Evolutionary conservation across 495 filamentous ascomycete species (phyloP).

Genomic region (Xylaria sp.): DNA sequence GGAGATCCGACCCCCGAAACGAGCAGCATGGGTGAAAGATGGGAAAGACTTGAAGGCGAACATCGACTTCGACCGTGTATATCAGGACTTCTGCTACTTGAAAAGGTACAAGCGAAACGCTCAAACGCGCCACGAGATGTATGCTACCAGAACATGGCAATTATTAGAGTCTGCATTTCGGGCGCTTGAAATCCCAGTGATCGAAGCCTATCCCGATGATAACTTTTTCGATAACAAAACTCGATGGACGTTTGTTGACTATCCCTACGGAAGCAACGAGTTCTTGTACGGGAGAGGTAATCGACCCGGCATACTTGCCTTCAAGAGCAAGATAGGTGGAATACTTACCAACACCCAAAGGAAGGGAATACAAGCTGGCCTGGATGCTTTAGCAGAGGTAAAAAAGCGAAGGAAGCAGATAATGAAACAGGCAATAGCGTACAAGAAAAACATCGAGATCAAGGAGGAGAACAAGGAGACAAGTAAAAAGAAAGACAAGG

Average conservation of each 20-base stretch:
- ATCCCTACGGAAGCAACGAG: conserved; percentile 12
- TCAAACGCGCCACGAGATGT: not conserved
- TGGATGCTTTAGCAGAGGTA: not conserved
- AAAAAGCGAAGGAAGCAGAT: not conserved
- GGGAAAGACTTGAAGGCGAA: not conserved
- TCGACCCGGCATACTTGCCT: conserved; percentile 29
- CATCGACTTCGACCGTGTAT: not conserved
- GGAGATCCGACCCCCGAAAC: not conserved
- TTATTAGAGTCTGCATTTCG: not conserved
- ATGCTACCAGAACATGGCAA: not conserved
- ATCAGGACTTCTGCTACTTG: not conserved
- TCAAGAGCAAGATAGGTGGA: conserved; percentile 29
- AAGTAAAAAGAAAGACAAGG: too few species aligned
- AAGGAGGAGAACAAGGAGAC: not conserved
- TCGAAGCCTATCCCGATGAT: not conserved
- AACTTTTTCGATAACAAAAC: conserved; percentile 17
- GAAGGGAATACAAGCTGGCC: not conserved
- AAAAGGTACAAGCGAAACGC: not conserved
- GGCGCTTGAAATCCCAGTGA: not conserved
- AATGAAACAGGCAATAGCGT: not conserved
- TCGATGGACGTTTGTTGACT: conserved; percentile 35
- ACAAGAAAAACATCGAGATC: not conserved
- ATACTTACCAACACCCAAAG: not conserved
- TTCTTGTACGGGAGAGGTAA: conserved; percentile 23
- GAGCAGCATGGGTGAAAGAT: conserved; percentile 3